Base-by-base conservation (phyloP, 2,329 filamentous ascomycete species). In the Chrysoporthe puriensis region DNA sequence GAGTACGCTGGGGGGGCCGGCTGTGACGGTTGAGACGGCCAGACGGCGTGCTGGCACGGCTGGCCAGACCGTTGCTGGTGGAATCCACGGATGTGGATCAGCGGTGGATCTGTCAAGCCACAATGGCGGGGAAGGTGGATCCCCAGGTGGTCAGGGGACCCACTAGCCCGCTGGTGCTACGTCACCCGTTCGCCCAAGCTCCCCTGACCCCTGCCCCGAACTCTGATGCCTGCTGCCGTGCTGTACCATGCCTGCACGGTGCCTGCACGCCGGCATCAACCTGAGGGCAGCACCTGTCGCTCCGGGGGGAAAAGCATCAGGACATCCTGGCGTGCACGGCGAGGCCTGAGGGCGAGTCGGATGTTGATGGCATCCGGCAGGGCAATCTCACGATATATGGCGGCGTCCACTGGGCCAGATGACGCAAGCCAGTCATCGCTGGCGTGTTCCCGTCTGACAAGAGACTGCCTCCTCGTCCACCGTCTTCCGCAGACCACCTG, bases 391-490 rank as follows among this genome's bases (percentile, higher is more conserved):
- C 16, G 34, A 57, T 36, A 18, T 40, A 40, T 40, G 16, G 54
- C 34, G 16, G 9, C 9, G 54, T 11, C 54, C 34, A 40, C 11
- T 40, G 46, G 14, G 26, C 26, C 46, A 44, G 62, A 57, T 66
- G 64, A 66, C 57, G 57, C 63, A 66, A 62, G 54, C 42, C 42
- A 62, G 64, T 52, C 50, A 43, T 60, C 56, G 48, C 40, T 63
- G 64, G 48, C 58, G 48, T 66, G 64, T 56, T 54, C 14, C 26
- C 21, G 48, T 32, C 4, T 52, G 50, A 32, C 26, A 16, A 54
- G 26, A 54, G 26, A 54, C 50, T 21, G 21, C 50, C 50, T 52
- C 48, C n/a, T 52, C 48, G 21, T 14, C 48, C 48, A 11, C 9
- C 48, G 9, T 52, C 21, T 54, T 54, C 14, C 50, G 26, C 50